These are phyloP conservation scores for Fusarium sp. DNA, from an alignment of 2,329 filamentous ascomycete species.

Conservation along the genomic window DNA sequence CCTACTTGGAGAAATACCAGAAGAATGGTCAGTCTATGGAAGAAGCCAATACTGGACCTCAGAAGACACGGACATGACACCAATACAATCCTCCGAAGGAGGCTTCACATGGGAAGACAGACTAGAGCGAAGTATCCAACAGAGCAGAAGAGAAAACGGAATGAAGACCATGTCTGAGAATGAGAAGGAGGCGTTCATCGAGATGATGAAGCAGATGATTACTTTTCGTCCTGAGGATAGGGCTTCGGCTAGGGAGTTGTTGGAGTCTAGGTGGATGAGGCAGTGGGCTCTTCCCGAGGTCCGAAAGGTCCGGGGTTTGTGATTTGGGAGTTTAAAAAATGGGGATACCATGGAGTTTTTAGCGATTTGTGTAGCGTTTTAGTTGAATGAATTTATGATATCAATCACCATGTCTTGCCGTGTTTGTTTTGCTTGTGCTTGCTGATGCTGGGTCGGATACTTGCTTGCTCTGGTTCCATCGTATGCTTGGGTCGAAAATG, in stretches of 20 bases:
- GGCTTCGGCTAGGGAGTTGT: slow-evolving; percentile 22
- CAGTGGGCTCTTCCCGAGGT: slow-evolving; percentile 39
- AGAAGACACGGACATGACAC: slow-evolving; percentile 14
- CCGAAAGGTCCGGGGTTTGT: slow-evolving; percentile 11
- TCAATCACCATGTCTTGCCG: not conserved
- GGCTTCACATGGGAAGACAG: slow-evolving; percentile 28
- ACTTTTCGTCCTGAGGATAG: slow-evolving; percentile 32
- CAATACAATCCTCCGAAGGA: not conserved
- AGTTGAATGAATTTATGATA: not conserved
- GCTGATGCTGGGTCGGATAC: not conserved
- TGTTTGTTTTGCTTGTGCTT: not conserved
- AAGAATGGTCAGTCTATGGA: slow-evolving; percentile 35
- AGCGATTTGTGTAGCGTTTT: slow-evolving; percentile 3
- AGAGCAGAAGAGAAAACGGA: slow-evolving; percentile 31
- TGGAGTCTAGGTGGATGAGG: slow-evolving; percentile 37
- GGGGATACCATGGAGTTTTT: slow-evolving; percentile 11
- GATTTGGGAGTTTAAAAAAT: slow-evolving; percentile 15
- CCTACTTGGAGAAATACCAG: slow-evolving; percentile 36
- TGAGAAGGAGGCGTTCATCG: slow-evolving; percentile 34
- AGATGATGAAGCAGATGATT: slow-evolving; percentile 39
- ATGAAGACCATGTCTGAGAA: slow-evolving; percentile 30
- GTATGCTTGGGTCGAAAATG: not conserved
- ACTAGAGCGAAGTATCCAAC: slow-evolving; percentile 33
- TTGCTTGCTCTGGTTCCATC: not conserved
- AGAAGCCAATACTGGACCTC: slow-evolving; percentile 27